Evolutionary conservation across 2,329 filamentous ascomycete species (phyloP).

Genomic region (Penicillium sp.): DNA sequence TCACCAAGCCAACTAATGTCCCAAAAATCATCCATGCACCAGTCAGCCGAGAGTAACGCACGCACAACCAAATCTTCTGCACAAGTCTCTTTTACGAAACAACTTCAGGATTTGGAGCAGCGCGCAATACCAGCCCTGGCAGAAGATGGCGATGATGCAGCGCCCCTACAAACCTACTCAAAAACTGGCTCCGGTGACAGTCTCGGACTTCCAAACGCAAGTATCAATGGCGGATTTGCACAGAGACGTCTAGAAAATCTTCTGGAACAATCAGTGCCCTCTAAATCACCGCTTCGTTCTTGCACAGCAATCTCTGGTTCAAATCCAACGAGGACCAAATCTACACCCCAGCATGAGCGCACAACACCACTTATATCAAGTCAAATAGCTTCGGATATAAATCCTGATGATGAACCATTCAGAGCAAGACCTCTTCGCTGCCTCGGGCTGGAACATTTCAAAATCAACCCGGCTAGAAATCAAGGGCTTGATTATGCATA

Average conservation of each 20-base stretch:
- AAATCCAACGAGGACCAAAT: background rate
- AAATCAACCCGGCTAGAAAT: constrained; percentile 71
- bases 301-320: background rate
- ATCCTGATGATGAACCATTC: constrained; percentile 47
- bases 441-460: constrained; percentile 72
- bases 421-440: constrained; percentile 58
- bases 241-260: constrained; percentile 34
- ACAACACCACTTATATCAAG: background rate
- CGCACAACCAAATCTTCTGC: constrained; percentile 2
- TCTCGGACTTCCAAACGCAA: background rate
- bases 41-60: constrained; percentile 32
- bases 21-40: constrained; percentile 22
- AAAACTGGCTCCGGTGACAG: background rate
- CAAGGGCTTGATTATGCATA: constrained; percentile 71
- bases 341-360: background rate
- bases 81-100: constrained; percentile 34
- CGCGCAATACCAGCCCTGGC: constrained; percentile 48
- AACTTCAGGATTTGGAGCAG: constrained; percentile 23
- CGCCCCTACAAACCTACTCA: background rate
- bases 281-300: constrained; percentile 20
- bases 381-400: constrained; percentile 10
- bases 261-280: constrained; percentile 30
- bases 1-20: background rate
- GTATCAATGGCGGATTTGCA: constrained; percentile 4
- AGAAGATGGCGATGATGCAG: constrained; percentile 49